These are phyloP conservation scores for Psilocybe cyanescens DNA, from an alignment of 768 basidiomycete genomes.

Conservation along the genomic window DNA sequence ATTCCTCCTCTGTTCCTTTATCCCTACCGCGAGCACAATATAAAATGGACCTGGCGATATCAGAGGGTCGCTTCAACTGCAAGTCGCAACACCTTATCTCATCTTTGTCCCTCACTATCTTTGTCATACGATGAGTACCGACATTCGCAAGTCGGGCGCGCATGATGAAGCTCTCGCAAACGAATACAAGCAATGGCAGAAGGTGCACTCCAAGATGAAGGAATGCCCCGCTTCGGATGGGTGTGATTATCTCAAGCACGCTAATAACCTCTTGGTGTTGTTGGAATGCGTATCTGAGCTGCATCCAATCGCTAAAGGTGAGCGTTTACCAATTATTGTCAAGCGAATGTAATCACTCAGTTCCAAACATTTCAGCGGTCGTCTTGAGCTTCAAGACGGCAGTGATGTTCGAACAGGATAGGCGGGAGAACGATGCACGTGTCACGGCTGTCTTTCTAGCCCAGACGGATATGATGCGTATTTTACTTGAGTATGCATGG, in stretches of 20 bases:
- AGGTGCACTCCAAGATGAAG: slow-evolving; percentile 15
- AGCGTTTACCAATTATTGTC: not conserved
- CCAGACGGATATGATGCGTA: slow-evolving; percentile 24
- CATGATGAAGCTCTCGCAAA: not conserved
- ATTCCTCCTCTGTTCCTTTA: too few species aligned
- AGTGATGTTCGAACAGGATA: slow-evolving; percentile 20
- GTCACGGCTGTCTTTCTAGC: slow-evolving; percentile 18
- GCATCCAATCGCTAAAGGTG: slow-evolving; percentile 23
- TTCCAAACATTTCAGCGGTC: slow-evolving; percentile 4
- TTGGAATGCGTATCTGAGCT: slow-evolving; percentile 19
- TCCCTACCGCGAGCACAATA: not conserved
- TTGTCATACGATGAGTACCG: not conserved
- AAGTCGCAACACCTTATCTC: not conserved
- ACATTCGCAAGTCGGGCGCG: not conserved
- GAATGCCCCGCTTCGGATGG: slow-evolving; percentile 14
- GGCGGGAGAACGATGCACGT: slow-evolving; percentile 21
- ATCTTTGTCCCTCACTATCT: not conserved
- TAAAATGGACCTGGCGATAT: not conserved
- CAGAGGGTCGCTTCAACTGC: not conserved
- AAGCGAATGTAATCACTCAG: not conserved
- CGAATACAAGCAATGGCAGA: slow-evolving; percentile 17
- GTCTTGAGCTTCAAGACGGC: slow-evolving; percentile 20
- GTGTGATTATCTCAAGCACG: slow-evolving; percentile 18
- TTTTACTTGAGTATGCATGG: slow-evolving; percentile 18
- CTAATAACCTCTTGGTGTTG: slow-evolving; percentile 19